Evolutionary conservation across 2,329 filamentous ascomycete species (phyloP), one percentile per base, ranked within the genome.

Genomic region (Stemphylium lycopersici): DNA sequence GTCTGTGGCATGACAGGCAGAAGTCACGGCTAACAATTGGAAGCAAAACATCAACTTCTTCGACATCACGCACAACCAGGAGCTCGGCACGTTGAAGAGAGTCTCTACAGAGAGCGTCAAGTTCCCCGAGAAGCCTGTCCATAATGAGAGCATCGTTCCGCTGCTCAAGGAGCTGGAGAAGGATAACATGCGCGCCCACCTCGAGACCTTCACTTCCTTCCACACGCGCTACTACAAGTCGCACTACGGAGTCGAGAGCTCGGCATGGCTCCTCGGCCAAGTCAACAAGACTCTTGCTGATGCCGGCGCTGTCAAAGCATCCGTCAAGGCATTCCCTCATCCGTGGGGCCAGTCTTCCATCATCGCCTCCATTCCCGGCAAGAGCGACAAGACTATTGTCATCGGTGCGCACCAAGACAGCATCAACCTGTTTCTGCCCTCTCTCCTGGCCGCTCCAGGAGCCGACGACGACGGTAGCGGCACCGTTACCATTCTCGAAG

Each of bases 391-490:
- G 75, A 96, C 93, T 0, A 83, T 96, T 29, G 88, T 97, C 18
- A 88, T 97, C 62, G 93, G 93, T 47, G 92, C 93, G 1, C 93
- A 97, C 75, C 93, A 74, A 48, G 71, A 74, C 56, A 96, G 90
- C 67, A 96, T 96, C 78, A 98, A 98, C 77, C 82, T 96, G 40
- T 96, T 91, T 79, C 77, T 96, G 11, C 93, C 93, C 0, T 90
- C 89, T 2, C 80, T 96, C 32, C 83, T 97, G 31, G 85, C 90
- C 12, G 93, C 93, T 0, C 93, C 93, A 0, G 93, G 93, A 40
- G 93, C 93, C n/a, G 95, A 98, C 65, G 93, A 98, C 66, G 93
- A 97, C 71, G 93, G 93, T 59, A 92, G 89, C 64, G 92, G 92
- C 52, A 95, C 92, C 2, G 91, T 98, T 16, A 98, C 93, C 8